phyloP scores from a whole-genome alignment of 2,329 filamentous ascomycete genomes.

The Fusarium fracticaudum region DNA sequence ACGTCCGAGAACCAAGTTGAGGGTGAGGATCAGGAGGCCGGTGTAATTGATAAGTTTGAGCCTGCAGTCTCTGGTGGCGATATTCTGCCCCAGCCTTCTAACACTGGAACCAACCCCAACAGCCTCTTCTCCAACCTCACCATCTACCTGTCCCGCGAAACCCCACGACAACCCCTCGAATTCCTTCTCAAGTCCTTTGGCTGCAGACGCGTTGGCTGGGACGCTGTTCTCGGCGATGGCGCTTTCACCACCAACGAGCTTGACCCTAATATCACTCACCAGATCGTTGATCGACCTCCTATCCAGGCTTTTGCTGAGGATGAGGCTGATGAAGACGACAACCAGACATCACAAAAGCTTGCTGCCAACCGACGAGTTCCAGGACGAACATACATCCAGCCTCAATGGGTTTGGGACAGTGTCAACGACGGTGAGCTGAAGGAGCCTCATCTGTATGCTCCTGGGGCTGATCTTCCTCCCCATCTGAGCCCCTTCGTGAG shows the following conservation, averaged over 20 bases:
- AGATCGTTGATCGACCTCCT: conserved; percentile 90
- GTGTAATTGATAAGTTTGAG: conserved; percentile 90
- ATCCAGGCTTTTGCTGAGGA: conserved; percentile 67
- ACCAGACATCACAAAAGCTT: conserved; percentile 69
- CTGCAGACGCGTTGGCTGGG: conserved; percentile 96
- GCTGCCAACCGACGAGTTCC: conserved; percentile 78
- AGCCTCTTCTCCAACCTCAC: conserved; percentile 89
- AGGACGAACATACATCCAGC: conserved; percentile 93
- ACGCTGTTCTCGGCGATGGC: conserved; percentile 87
- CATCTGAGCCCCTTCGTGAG: conserved; percentile 97
- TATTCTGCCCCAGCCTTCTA: conserved; percentile 80
- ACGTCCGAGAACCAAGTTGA: conserved; percentile 54
- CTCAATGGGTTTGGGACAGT: conserved; percentile 99
- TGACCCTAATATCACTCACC: conserved; percentile 91
- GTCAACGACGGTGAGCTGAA: conserved; percentile 92
- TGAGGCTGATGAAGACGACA: conserved; percentile 62
- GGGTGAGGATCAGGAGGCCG: conserved; percentile 60
- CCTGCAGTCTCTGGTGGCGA: conserved; percentile 86
- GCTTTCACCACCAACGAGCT: conserved; percentile 91
- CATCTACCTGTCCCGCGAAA: conserved; percentile 93
- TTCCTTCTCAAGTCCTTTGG: conserved; percentile 94
- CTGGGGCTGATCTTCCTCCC: conserved; percentile 88
- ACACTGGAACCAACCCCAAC: conserved; percentile 71
- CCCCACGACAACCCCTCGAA: conserved; percentile 88
- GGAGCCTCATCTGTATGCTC: conserved; percentile 86